Conservation (phyloP, 495 filamentous ascomycete species). For the Hypoxylon subgilvum region DNA sequence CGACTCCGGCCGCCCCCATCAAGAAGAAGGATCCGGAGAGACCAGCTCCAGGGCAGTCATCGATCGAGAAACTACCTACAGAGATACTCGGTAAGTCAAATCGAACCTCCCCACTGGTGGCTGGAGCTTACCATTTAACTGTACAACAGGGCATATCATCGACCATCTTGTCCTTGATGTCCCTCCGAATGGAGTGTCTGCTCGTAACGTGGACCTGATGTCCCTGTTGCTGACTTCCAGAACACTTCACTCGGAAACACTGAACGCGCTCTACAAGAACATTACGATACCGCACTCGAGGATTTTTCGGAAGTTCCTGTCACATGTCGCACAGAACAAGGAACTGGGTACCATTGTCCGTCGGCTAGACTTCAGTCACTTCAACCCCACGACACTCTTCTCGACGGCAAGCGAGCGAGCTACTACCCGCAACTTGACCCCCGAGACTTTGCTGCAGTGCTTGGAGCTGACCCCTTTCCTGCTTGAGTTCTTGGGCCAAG, state of each 20-base stretch:
- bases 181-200: constrained; percentile 76
- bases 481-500: constrained; percentile 80
- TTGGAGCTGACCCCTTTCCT: constrained; percentile 77
- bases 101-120: constrained; percentile 7
- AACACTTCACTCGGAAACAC: constrained; percentile 75
- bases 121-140: constrained; percentile 22
- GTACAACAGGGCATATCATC: constrained; percentile 68
- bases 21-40: constrained; percentile 38
- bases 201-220: constrained; percentile 83
- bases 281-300: constrained; percentile 87
- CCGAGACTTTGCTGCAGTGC: constrained; percentile 75
- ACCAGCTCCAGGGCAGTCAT: constrained; percentile 45
- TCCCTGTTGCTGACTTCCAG: constrained; percentile 77
- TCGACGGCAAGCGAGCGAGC: constrained; percentile 79
- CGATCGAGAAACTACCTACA: constrained; percentile 70
- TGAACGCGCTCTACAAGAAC: constrained; percentile 78
- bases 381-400: constrained; percentile 82
- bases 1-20: constrained; percentile 48
- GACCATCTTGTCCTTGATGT: constrained; percentile 75
- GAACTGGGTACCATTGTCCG: constrained; percentile 79
- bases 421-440: constrained; percentile 81
- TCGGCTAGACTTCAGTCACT: constrained; percentile 86
- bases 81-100: constrained; percentile 73
- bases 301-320: constrained; percentile 84
- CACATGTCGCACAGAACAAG: constrained; percentile 70